Percentiles rank a stretch among this genome's conserved stretches.
These are phyloP conservation scores for Akanthomyces muscarius DNA, from an alignment of 2,329 filamentous ascomycete genomes.

Conservation along the genomic window DNA sequence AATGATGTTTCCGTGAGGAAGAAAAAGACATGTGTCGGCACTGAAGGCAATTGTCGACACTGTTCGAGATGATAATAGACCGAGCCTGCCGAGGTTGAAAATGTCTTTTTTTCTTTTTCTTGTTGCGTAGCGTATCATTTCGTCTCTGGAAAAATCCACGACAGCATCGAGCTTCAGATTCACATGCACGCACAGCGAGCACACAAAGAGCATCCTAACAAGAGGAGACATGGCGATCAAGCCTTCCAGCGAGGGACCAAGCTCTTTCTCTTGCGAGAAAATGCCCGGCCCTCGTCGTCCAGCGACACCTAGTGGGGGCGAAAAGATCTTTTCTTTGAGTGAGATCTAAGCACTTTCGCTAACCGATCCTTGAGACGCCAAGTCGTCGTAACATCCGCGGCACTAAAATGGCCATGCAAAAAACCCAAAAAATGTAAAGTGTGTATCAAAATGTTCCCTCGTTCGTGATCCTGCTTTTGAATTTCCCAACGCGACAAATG, in stretches of 20 bases:
- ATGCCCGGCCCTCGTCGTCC: slow-evolving; percentile 42
- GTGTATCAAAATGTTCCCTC: slow-evolving; percentile 9
- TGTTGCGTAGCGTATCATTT: background rate
- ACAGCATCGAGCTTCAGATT: background rate
- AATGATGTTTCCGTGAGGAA: background rate
- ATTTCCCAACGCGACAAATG: slow-evolving; percentile 8
- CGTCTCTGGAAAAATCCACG: background rate
- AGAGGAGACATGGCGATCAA: slow-evolving; percentile 76
- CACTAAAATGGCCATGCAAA: slow-evolving; percentile 21
- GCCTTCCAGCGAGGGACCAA: slow-evolving; percentile 38
- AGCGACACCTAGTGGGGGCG: slow-evolving; percentile 80
- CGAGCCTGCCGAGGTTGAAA: background rate
- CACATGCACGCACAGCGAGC: slow-evolving; percentile 26
- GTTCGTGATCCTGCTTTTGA: slow-evolving; percentile 11
- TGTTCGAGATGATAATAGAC: background rate
- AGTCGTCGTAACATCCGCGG: slow-evolving; percentile 36
- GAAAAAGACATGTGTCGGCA: background rate
- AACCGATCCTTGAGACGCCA: slow-evolving; percentile 53
- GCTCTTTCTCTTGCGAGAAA: slow-evolving; percentile 54
- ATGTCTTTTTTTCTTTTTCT: background rate
- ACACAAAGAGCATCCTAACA: slow-evolving; percentile 22
- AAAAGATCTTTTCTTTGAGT: slow-evolving; percentile 54
- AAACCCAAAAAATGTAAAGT: slow-evolving; percentile 24
- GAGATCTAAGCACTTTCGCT: slow-evolving; percentile 56
- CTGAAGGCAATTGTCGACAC: background rate